Base-by-base conservation (phyloP, 805 yeast genomes). In the Sugiyamaella mastotermitis region DNA sequence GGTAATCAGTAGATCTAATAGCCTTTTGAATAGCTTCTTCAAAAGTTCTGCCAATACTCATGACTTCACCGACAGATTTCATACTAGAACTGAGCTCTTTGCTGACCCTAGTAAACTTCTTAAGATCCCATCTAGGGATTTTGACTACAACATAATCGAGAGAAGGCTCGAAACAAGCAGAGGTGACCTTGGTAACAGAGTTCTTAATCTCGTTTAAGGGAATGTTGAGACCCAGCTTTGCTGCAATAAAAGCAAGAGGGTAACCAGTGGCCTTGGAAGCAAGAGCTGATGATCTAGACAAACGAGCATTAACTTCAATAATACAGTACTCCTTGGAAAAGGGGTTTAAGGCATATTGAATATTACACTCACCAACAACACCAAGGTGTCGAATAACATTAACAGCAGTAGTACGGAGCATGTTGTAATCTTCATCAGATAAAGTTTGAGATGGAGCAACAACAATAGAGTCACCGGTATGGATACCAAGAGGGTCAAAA, bases 231-330 rank as follows among this genome's bases (percentile, higher is more conserved):
- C 92, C 98, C 52, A 90, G 83, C 71, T 90, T 90, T 43, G 97
- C 97, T 50, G 98, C 98, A 39, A 97, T 92, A 66, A 90, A 90
- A 42, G 98, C 98, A 56, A 90, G 78, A 49, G 98, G 98, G 62
- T 90, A 90, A 53, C 98, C 98, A 27, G 98, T 90, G 32, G 98
- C 98, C 68, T 90, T 90, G 26, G 97, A 90, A 22, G 98, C 98
- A 51, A 90, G 75, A 31, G 98, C 98, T 24, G 97, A 88, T 21
- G 97, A 92, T 59, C 98, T 80, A 29, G 97, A 88, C 53, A 90
- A 74, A 65, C 98, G 80, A 31, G 98, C 98, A 60, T 90, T 90
- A 47, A 90, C 98, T 67, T 90, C 98, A 56, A 90, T 92, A 47
- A 90, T 95, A 61, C 97, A 78, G 72, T 83, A 90, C 58, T 90